Evolutionary conservation across 2,329 filamentous ascomycete genomes (phyloP).

Genomic region (Berkeleyomyces basicola): DNA sequence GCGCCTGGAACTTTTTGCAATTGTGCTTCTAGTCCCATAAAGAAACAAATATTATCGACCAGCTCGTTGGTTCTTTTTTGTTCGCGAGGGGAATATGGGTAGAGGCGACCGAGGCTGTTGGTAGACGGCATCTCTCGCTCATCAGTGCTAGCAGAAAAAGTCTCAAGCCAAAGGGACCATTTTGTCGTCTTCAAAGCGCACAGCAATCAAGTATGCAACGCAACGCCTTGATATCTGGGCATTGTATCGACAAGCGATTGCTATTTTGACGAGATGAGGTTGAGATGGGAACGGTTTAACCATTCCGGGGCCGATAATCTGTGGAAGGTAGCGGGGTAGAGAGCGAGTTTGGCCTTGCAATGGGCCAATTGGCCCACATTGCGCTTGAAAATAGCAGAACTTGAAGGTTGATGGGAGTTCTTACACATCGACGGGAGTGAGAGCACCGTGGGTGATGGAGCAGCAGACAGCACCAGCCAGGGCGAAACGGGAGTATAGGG

Average conservation of each 20-base stretch:
- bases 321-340: neutral
- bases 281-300: neutral
- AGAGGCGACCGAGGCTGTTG: neutral
- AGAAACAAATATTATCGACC: neutral
- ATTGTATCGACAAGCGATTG: neutral
- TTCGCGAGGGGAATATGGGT: neutral
- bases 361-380: neutral
- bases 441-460: conserved; percentile 88
- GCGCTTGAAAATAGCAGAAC: neutral
- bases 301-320: neutral
- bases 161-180: neutral
- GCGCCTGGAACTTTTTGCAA: neutral
- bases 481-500: conserved; percentile 89
- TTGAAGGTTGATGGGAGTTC: conserved; percentile 26
- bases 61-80: neutral
- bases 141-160: neutral
- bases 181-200: no score
- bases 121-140: neutral
- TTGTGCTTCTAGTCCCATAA: neutral
- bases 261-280: neutral
- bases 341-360: neutral
- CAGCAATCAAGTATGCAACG: neutral
- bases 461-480: conserved; percentile 97
- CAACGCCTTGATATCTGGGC: neutral
- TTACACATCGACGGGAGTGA: conserved; percentile 99